Conservation (phyloP, 148 eudicot species). For the Silene latifolia region DNA sequence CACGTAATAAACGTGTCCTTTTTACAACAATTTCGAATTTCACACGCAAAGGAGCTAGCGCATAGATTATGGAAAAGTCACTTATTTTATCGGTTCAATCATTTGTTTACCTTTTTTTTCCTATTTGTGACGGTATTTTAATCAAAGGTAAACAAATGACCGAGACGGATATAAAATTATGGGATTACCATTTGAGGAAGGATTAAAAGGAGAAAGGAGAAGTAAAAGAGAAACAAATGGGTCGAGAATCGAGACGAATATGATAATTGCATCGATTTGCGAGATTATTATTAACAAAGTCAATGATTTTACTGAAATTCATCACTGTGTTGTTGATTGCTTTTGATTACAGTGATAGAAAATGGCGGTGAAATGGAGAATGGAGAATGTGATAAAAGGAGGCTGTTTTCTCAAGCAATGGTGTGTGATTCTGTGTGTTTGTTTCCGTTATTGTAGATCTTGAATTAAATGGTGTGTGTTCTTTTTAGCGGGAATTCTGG, state of each 20-base stretch:
- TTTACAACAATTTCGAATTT: constrained; percentile 14
- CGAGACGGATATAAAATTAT: neutral
- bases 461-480: no score
- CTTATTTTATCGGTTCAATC: no score
- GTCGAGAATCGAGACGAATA: neutral
- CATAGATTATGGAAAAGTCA: neutral
- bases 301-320: constrained; percentile 17
- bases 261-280: neutral
- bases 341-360: no score
- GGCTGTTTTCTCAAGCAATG: neutral
- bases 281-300: constrained; percentile 18
- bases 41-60: constrained; percentile 60
- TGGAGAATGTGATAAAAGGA: no score
- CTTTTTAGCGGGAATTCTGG: constrained; percentile 18
- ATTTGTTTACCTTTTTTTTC: no score
- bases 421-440: no score
- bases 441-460: no score
- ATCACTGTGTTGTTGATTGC: neutral
- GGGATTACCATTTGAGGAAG: constrained; percentile 13
- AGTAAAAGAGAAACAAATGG: neutral
- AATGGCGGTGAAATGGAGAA: no score
- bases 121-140: neutral
- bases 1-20: constrained; percentile 25
- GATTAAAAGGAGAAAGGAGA: neutral
- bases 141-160: neutral